Percentiles rank a stretch among this genome's conserved stretches.
phyloP scores from a whole-genome alignment of 2,329 filamentous ascomycete species.

The Stagonosporopsis chrysanthemi region DNA sequence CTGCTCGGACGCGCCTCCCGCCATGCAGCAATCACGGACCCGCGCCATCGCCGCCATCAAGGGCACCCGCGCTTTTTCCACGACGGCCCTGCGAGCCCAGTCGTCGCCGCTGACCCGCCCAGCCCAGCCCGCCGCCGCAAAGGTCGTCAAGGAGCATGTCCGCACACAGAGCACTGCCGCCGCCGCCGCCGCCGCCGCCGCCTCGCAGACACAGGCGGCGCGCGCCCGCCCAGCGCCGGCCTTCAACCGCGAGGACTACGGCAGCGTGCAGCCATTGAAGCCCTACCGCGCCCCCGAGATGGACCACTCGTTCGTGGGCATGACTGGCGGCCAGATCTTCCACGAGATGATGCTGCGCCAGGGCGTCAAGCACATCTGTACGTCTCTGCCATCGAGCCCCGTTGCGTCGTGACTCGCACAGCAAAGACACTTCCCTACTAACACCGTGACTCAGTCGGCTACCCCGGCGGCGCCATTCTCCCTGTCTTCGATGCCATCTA shows the following conservation, averaged over 20 bases:
- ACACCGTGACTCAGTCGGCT: conserved; percentile 59
- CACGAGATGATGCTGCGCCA: conserved; percentile 99
- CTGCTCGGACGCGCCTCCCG: conserved; percentile 9
- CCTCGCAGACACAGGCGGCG: conserved; percentile 40
- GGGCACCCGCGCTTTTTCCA: conserved; percentile 54
- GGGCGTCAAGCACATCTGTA: conserved; percentile 92
- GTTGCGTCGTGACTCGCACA: not conserved
- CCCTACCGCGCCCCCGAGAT: conserved; percentile 58
- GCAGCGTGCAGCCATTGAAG: conserved; percentile 55
- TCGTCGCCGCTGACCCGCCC: conserved; percentile 54
- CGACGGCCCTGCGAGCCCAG: conserved; percentile 50
- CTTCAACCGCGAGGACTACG: conserved; percentile 58
- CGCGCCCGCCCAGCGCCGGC: conserved; percentile 55
- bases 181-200: conserved; percentile 43
- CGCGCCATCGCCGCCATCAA: conserved; percentile 48
- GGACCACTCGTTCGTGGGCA: conserved; percentile 80
- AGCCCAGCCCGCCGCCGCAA: conserved; percentile 42
- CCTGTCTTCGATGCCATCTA: conserved; percentile 99
- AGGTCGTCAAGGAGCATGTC: conserved; percentile 49
- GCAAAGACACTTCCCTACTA: conserved; percentile 6
- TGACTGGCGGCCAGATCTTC: conserved; percentile 95
- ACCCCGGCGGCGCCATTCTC: conserved; percentile 94
- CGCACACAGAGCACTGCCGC: conserved; percentile 54
- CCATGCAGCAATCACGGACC: conserved; percentile 48
- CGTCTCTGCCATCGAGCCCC: conserved; percentile 50